Base-by-base conservation (phyloP, 2,329 filamentous ascomycete genomes). In the Aureobasidium lini region DNA sequence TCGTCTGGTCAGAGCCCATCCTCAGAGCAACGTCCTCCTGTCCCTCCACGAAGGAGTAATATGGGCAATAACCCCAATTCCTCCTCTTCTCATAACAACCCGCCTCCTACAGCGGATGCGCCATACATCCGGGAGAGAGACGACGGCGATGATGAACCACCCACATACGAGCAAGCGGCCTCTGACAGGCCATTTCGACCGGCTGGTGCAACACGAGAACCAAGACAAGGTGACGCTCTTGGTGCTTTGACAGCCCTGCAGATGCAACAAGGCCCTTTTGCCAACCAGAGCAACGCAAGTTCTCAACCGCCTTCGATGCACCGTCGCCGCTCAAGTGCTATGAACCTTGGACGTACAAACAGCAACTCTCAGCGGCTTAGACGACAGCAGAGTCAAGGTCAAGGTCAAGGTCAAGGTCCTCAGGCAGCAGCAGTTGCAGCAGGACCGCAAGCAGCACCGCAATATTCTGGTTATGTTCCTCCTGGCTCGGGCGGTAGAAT, bases 81-180 rank as follows among this genome's bases (percentile, higher is more conserved):
- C 63, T 65, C 60, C 67, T 66, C 47, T 60, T 39, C 28, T 43
- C 40, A 48, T n/a, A 48, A 44, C 15, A 52, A 67, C 40, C 67
- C 67, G 59, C 66, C 50, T 29, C 57, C 53, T n/a, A 37, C 53
- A 31, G 47, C 37, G n/a, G 47, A 53, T 13, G 62, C 62, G 39
- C 66, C 59, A 9, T 54, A 59, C 34, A 43, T 57, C 31, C 48
- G 39, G 11, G 39, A 31, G 16, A 47, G 44, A 37, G 42, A 60
- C 16, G 39, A 50, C 16, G 53, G 71, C 1, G 67, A 66, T 36
- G 69, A 69, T 13, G 77, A 84, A 1, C 84, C 84, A 1, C 85
- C 85, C 4, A 79, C 80, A 0, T 88, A 88, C 66, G 85, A 88
- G 68, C 83, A 87, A 69, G 82, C 83, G 16, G 79, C 83, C 0